Conservation (phyloP, 2,329 filamentous ascomycete genomes). For the Claviceps fusiformis region DNA sequence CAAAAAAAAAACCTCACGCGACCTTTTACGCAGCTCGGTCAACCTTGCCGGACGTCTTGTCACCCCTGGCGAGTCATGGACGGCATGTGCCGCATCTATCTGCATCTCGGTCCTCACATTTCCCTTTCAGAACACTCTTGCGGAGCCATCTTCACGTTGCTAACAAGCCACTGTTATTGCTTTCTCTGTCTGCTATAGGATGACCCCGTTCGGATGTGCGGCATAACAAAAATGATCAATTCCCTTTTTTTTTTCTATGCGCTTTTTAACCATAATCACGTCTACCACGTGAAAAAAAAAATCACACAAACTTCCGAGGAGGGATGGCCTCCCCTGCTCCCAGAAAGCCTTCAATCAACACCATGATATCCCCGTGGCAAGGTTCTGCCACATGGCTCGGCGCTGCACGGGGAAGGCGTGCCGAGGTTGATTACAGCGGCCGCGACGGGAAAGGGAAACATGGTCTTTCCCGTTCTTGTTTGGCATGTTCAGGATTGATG, state of each 20-base stretch:
- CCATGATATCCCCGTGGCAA: too few relatives aligned
- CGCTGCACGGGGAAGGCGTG: not conserved
- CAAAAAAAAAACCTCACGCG: too few relatives aligned
- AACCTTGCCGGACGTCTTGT: too few relatives aligned
- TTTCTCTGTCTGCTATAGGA: not conserved
- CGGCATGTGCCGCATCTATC: not conserved
- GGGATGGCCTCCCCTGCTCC: too few relatives aligned
- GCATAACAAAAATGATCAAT: not conserved
- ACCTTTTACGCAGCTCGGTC: too few relatives aligned
- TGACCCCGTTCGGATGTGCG: not conserved
- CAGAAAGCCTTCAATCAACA: too few relatives aligned
- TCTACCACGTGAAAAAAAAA: not conserved
- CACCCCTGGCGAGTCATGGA: not conserved
- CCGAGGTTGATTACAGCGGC: not conserved
- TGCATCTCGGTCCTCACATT: not conserved
- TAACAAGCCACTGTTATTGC: not conserved
- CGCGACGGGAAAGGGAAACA: not conserved
- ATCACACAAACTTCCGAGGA: not conserved
- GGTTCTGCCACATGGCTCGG: too few relatives aligned
- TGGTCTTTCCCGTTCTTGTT: not conserved
- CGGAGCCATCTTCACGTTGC: not conserved
- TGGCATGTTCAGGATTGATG: not conserved
- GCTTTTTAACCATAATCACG: too few relatives aligned
- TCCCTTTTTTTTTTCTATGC: not conserved
- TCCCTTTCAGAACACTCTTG: not conserved